Conservation (phyloP, 1,284 basidiomycete species). For the Tilletia indica region DNA sequence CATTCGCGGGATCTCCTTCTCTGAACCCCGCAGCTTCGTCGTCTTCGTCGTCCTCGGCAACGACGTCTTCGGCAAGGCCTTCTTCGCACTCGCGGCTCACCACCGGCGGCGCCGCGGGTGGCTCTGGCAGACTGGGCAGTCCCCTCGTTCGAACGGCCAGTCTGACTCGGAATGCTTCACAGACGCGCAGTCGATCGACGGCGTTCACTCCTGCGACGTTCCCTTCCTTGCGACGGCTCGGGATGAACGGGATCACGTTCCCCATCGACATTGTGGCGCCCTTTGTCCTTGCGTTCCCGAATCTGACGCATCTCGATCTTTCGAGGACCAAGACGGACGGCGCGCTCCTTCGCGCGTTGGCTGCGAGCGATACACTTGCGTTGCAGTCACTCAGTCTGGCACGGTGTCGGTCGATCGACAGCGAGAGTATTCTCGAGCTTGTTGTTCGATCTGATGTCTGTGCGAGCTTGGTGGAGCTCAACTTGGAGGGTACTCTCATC, state of each 20-base stretch:
- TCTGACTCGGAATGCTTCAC: conserved; percentile 11
- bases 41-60: background rate
- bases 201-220: conserved; percentile 58
- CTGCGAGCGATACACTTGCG: conserved; percentile 65
- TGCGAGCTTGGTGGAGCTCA: conserved; percentile 70
- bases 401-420: conserved; percentile 78
- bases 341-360: conserved; percentile 71
- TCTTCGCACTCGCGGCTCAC: background rate
- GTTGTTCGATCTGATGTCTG: conserved; percentile 69
- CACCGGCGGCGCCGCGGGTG: background rate
- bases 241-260: conserved; percentile 79
- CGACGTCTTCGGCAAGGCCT: background rate
- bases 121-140: background rate
- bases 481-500: conserved; percentile 82
- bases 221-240: conserved; percentile 76
- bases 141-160: background rate
- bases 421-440: conserved; percentile 74
- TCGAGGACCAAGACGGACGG: conserved; percentile 70
- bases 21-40: background rate
- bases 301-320: conserved; percentile 73
- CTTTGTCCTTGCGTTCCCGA: conserved; percentile 80
- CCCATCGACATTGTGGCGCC: conserved; percentile 71
- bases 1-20: background rate
- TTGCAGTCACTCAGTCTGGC: conserved; percentile 81
- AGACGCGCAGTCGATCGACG: conserved; percentile 8